These are phyloP conservation scores for Ogataea allantospora DNA, from an alignment of 805 yeast species.

Conservation along the genomic window DNA sequence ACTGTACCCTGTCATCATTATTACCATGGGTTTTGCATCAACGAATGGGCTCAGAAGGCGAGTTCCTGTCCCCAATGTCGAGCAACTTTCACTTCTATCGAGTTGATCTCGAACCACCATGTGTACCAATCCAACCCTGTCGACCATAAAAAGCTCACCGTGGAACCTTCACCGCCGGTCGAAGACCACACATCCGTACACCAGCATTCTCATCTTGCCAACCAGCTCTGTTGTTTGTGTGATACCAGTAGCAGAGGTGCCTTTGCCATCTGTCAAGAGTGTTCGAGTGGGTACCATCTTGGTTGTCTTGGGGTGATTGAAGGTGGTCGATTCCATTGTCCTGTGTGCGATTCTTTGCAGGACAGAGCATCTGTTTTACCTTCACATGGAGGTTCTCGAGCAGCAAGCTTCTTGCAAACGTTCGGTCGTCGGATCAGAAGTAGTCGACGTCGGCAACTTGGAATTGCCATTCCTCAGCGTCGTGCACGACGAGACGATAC, in stretches of 20 bases:
- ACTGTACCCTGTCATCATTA: constrained; percentile 35
- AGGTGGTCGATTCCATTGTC: constrained; percentile 31
- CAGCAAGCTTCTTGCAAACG: constrained; percentile 18
- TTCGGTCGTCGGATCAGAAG: constrained; percentile 27
- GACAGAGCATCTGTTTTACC: constrained; percentile 23
- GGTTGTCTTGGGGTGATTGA: constrained; percentile 31
- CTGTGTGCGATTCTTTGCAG: constrained; percentile 36
- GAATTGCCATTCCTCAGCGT: constrained; percentile 18
- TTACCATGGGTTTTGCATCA: constrained; percentile 36
- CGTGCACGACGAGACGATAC: constrained; percentile 6
- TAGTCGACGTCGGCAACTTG: constrained; percentile 22
- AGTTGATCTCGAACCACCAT: constrained; percentile 15
- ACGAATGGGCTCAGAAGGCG: constrained; percentile 36
- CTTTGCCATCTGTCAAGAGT: constrained; percentile 32
- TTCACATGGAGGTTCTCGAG: constrained; percentile 7
- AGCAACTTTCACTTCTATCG: constrained; percentile 23
- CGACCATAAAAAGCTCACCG: constrained; percentile 24
- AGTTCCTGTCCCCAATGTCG: constrained; percentile 39
- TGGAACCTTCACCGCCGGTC: constrained; percentile 8
- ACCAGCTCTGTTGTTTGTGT: constrained; percentile 33
- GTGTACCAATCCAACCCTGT: constrained; percentile 22
- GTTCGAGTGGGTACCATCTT: constrained; percentile 34
- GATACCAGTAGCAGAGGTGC: constrained; percentile 25
- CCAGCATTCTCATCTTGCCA: constrained; percentile 24
- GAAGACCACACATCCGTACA: constrained; percentile 4